phyloP scores from a whole-genome alignment of 257 asterid species.

The Solanum etuberosum region DNA sequence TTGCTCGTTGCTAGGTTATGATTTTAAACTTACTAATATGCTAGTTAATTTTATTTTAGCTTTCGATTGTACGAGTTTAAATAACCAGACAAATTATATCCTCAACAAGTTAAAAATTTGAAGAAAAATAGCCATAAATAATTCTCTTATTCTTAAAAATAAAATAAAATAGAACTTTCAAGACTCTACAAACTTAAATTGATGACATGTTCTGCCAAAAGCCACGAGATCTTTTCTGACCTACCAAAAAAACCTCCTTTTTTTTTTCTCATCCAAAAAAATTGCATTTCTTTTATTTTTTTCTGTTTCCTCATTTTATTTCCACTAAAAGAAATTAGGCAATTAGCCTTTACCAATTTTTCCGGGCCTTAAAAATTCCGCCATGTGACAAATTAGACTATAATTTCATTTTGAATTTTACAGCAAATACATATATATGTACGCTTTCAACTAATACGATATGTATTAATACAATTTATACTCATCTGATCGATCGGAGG shows the following conservation, averaged over 20 bases:
- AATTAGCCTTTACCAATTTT: background rate
- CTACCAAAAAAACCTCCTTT: background rate
- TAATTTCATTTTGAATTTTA: background rate
- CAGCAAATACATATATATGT: background rate
- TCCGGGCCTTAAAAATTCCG: background rate
- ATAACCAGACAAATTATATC: background rate
- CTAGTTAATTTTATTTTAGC: background rate
- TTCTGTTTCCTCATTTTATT: background rate
- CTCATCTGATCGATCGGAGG: too few species aligned
- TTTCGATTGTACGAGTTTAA: background rate
- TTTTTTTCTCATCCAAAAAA: background rate
- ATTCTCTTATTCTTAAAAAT: background rate
- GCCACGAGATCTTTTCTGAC: background rate
- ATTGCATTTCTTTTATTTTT: background rate
- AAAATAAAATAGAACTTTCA: background rate
- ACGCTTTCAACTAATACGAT: background rate
- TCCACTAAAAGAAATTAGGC: background rate
- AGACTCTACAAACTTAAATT: background rate
- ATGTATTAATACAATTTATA: background rate
- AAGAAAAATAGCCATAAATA: background rate
- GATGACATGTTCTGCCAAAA: background rate
- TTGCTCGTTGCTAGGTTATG: background rate
- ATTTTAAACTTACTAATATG: background rate
- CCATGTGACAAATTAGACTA: background rate
- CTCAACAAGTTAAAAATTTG: background rate